A percentile compares a stretch with the other conserved stretches of the same genome.
phyloP scores from a whole-genome alignment of 2,329 filamentous ascomycete species.

The Phialophora chinensis region DNA sequence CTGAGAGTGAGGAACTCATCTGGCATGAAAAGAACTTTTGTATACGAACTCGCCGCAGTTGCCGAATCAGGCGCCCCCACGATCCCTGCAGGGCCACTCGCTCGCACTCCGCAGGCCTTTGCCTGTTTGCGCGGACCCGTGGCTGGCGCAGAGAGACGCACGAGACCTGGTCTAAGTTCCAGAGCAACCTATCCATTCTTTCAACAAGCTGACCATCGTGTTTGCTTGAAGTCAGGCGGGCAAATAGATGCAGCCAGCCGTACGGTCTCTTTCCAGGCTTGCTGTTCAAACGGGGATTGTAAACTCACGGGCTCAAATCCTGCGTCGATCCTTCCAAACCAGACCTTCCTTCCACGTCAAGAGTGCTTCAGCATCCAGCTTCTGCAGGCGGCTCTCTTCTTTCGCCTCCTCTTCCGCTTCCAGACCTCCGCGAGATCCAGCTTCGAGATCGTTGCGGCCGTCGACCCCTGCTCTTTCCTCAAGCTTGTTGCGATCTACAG shows the following conservation, averaged over 20 bases:
- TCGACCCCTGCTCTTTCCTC: constrained; percentile 6
- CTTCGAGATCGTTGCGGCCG: background rate
- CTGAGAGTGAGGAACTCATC: background rate
- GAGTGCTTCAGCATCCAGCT: constrained; percentile 1
- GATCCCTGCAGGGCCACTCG: background rate
- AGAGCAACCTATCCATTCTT: constrained; percentile 16
- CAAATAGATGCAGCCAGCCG: constrained; percentile 33
- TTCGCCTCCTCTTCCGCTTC: constrained; percentile 3
- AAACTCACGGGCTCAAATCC: constrained; percentile 15
- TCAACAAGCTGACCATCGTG: constrained; percentile 13
- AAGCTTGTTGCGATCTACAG: background rate
- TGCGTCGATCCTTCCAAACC: constrained; percentile 23
- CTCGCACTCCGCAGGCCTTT: background rate
- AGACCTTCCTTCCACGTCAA: constrained; percentile 16
- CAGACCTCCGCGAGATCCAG: background rate
- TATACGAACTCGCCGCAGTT: constrained; percentile 22
- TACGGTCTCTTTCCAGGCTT: constrained; percentile 34
- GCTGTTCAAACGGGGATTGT: constrained; percentile 20
- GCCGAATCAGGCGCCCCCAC: constrained; percentile 6
- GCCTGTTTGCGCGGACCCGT: background rate
- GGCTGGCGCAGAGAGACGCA: constrained; percentile 5
- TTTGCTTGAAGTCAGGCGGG: constrained; percentile 9
- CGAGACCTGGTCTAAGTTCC: constrained; percentile 1
- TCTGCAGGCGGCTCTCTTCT: constrained; percentile 12
- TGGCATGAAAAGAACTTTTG: constrained; percentile 3